Conservation (phyloP, 192 early-diverging fungal genomes). For the Lunasporangiospora selenospora region DNA sequence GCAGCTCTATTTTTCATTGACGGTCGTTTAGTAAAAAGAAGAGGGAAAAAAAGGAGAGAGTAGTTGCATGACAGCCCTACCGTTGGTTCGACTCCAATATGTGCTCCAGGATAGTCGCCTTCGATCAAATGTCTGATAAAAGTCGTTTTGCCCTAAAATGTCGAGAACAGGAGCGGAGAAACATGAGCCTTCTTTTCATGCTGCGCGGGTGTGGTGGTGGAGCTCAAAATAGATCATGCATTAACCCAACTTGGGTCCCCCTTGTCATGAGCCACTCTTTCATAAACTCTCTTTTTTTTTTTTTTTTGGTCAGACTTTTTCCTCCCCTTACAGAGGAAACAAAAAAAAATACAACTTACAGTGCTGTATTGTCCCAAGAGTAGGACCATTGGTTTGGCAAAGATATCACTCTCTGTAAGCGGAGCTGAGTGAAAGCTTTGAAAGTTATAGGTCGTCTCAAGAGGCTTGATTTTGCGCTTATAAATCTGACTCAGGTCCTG, state of each 20-base stretch:
- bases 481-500: constrained; percentile 72
- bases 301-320: too few relatives aligned
- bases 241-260: too few relatives aligned
- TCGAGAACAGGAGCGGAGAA: too few relatives aligned
- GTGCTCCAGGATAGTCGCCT: constrained; percentile 78
- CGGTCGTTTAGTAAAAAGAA: constrained; percentile 6
- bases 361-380: constrained; percentile 90
- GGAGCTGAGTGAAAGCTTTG: constrained; percentile 83
- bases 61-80: too few relatives aligned
- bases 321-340: too few relatives aligned
- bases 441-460: constrained; percentile 79
- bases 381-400: constrained; percentile 89
- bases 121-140: constrained; percentile 84
- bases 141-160: constrained; percentile 71
- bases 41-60: background rate
- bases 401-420: constrained; percentile 81
- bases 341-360: constrained; percentile 20
- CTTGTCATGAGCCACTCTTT: too few relatives aligned
- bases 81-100: constrained; percentile 89
- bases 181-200: too few relatives aligned
- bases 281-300: too few relatives aligned
- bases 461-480: constrained; percentile 72
- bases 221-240: too few relatives aligned
- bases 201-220: too few relatives aligned
- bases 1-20: background rate